Base-by-base conservation (phyloP, 768 basidiomycete genomes). In the Pleurotus sapidus region DNA sequence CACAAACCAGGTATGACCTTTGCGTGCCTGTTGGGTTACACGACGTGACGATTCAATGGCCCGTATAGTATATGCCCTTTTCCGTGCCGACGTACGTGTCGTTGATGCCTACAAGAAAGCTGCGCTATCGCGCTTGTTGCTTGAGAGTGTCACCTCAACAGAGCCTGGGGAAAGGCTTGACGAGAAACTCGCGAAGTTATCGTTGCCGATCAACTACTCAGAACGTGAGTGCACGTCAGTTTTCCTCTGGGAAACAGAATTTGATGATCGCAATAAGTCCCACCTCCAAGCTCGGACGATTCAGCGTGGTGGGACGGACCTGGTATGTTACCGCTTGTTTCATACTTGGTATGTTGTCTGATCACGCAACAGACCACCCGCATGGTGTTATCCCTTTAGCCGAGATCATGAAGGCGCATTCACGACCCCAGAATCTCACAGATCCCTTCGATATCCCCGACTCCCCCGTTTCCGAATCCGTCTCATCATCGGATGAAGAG, bases 401-500 rank as follows among this genome's bases (percentile, higher is more conserved):
- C 55, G 78, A 74, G 55, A 68, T 73, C 43, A 70, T 68, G 50
- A 68, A 67, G 54, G 58, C 50, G 48, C 54, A 73, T 57, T 61
- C 68, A 38, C 63, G 67, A 51, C 56, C 17, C 42, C 34, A 30
- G 38, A 39, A 66, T 51, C 66, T 66, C 56, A 68, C 69, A 38
- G 93, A 93, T 66, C 92, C 93, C 1, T 93, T 93, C 63, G 88
- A 90, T 62, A 88, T 87, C 20, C 79, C 84, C 2, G 69, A 69
- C 43, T 89, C 89, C 0, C 79, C 87, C 5, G 62, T 85, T 34
- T 88, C 89, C 12, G 86, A 87, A 2, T 91, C 87, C 3, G 88
- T 89, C 5, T 89, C 92, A 6, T 88, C 89, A 6, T 91, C 89
- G 2, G 92, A 94, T 61, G 92, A 94, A 66, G 91, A 93, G 64